A percentile compares a stretch with the other conserved stretches of the same genome.
These are phyloP conservation scores for Heliophila coronopifolia DNA, from an alignment of 441 rosid genomes.

Conservation along the genomic window DNA sequence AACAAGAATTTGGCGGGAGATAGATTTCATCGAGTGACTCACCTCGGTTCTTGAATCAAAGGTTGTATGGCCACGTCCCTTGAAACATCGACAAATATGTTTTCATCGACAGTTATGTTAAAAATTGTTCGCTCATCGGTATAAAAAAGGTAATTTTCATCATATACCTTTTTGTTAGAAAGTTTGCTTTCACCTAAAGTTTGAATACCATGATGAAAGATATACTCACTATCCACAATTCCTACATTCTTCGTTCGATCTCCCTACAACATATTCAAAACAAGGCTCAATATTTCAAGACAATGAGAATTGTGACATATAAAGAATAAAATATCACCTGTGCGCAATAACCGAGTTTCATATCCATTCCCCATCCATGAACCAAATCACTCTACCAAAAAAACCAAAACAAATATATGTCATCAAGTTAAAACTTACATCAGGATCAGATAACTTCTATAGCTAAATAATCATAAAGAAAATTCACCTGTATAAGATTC, in stretches of 20 bases:
- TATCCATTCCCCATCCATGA: constrained; percentile 98
- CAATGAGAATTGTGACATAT: not conserved
- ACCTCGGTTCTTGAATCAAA: constrained; percentile 32
- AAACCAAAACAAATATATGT: constrained; percentile 2
- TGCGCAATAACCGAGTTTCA: constrained; percentile 93
- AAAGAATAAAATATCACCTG: constrained; percentile 41
- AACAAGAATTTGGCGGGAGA: not conserved
- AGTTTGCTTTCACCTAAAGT: constrained; percentile 62
- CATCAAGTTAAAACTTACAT: not conserved
- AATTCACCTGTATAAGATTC: constrained; percentile 89
- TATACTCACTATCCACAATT: constrained; percentile 70
- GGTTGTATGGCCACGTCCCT: constrained; percentile 24
- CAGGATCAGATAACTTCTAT: not conserved
- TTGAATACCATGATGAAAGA: constrained; percentile 80
- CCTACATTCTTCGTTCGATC: constrained; percentile 87
- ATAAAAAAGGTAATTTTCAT: too few relatives aligned
- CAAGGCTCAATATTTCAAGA: not conserved
- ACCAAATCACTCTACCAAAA: constrained; percentile 82
- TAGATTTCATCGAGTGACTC: not conserved
- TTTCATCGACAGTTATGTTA: not conserved
- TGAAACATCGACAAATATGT: not conserved
- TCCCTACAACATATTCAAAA: constrained; percentile 43
- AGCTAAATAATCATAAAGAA: not conserved
- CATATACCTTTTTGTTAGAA: constrained; percentile 42
- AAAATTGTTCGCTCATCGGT: not conserved